Percentiles rank a stretch among this genome's conserved stretches.
Evolutionary conservation across 331 rosid species (phyloP).

Genomic region (Rosa hybrid): DNA sequence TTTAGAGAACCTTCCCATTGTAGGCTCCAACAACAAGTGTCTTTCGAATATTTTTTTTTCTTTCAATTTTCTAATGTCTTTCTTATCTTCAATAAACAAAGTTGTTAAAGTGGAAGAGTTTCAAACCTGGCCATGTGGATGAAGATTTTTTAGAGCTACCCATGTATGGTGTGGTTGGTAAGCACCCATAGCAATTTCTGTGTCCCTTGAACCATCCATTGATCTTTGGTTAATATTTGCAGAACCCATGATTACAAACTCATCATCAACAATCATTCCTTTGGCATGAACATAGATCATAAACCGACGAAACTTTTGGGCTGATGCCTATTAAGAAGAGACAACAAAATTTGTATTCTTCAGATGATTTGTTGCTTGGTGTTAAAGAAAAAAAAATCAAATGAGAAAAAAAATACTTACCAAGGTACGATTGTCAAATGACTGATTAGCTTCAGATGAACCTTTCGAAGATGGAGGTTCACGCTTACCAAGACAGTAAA

Average conservation of each 20-base stretch:
- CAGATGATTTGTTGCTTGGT: neutral
- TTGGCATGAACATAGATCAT: constrained; percentile 83
- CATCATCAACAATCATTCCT: constrained; percentile 80
- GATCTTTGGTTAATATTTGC: constrained; percentile 84
- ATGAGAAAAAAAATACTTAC: constrained; percentile 29
- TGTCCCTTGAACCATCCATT: constrained; percentile 80
- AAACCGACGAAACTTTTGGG: constrained; percentile 55
- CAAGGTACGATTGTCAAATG: constrained; percentile 53
- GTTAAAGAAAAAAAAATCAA: neutral
- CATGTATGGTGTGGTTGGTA: constrained; percentile 65
- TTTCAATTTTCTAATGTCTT: no score
- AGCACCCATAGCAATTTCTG: constrained; percentile 80
- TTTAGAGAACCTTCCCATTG: no score
- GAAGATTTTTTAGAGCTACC: constrained; percentile 37
- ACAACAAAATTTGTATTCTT: neutral
- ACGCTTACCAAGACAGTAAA: constrained; percentile 72
- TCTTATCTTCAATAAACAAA: no score
- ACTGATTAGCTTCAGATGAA: constrained; percentile 14
- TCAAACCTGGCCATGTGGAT: constrained; percentile 70
- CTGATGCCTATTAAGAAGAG: constrained; percentile 41
- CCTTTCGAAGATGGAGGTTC: constrained; percentile 30
- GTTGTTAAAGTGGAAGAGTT: neutral
- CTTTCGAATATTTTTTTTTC: no score
- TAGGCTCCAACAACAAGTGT: no score
- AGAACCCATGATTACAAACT: constrained; percentile 65